These are phyloP conservation scores for Suhomyces kunorum DNA, from an alignment of 1,139 yeast genomes.

Conservation along the genomic window DNA sequence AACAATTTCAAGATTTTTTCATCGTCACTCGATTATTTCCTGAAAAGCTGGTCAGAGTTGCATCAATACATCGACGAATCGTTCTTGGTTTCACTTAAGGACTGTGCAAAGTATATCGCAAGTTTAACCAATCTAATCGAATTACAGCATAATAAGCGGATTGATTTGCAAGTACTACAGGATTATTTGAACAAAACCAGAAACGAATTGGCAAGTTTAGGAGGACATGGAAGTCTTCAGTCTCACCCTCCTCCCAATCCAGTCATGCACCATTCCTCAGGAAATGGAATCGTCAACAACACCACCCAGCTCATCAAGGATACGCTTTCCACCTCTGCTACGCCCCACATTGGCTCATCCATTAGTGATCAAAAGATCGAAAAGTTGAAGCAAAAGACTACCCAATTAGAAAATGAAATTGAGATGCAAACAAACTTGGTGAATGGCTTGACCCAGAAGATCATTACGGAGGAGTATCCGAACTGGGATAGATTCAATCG, in stretches of 20 bases:
- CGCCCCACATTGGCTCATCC: slow-evolving; percentile 43
- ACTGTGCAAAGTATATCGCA: slow-evolving; percentile 81
- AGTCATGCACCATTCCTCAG: slow-evolving; percentile 23
- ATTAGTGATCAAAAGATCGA: slow-evolving; percentile 38
- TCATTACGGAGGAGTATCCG: slow-evolving; percentile 78
- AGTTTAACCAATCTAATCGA: slow-evolving; percentile 76
- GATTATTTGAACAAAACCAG: slow-evolving; percentile 75
- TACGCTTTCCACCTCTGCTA: slow-evolving; percentile 48
- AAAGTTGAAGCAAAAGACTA: slow-evolving; percentile 35
- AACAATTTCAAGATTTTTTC: slow-evolving; percentile 44
- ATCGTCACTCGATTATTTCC: slow-evolving; percentile 52
- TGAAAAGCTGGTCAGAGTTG: slow-evolving; percentile 41
- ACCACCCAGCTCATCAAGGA: slow-evolving; percentile 50
- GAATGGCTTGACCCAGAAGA: slow-evolving; percentile 63
- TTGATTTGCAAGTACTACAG: slow-evolving; percentile 83
- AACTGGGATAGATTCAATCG: slow-evolving; percentile 82
- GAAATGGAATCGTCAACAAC: slow-evolving; percentile 43
- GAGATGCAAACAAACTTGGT: slow-evolving; percentile 50
- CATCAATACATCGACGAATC: slow-evolving; percentile 74
- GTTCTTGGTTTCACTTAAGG: slow-evolving; percentile 79
- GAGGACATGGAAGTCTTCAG: slow-evolving; percentile 48
- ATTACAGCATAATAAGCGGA: slow-evolving; percentile 85
- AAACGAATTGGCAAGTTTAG: slow-evolving; percentile 60
- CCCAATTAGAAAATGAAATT: slow-evolving; percentile 53
- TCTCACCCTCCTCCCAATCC: slow-evolving; percentile 38